Evolutionary conservation across 331 rosid genomes (phyloP).

Genomic region (Pyrus hybrid): DNA sequence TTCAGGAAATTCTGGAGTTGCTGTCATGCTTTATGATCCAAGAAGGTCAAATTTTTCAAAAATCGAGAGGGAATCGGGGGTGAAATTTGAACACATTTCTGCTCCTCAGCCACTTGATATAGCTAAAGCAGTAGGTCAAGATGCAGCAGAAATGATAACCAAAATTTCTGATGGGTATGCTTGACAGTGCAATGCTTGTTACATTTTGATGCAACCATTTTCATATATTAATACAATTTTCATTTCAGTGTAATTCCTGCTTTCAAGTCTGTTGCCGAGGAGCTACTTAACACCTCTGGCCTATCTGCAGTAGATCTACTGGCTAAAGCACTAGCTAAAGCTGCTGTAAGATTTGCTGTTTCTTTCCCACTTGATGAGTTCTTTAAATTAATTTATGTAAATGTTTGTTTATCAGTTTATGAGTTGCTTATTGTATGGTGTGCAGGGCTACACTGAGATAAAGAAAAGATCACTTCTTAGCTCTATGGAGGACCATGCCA

Average conservation of each 20-base stretch:
- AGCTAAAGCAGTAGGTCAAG: constrained; percentile 65
- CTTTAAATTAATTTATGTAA: too few species aligned
- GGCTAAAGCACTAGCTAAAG: constrained; percentile 84
- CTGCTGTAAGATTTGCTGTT: constrained; percentile 44
- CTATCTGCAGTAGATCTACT: constrained; percentile 70
- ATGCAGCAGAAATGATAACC: constrained; percentile 53
- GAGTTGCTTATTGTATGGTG: background rate
- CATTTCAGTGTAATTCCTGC: constrained; percentile 68
- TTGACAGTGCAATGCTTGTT: constrained; percentile 12
- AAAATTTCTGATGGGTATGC: constrained; percentile 65
- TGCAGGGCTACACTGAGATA: constrained; percentile 74
- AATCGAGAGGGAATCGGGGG: constrained; percentile 76
- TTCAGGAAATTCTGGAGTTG: constrained; percentile 75
- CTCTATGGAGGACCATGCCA: constrained; percentile 75
- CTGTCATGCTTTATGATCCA: constrained; percentile 82
- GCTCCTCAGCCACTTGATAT: constrained; percentile 79
- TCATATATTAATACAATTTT: constrained; percentile 5
- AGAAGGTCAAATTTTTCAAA: constrained; percentile 54
- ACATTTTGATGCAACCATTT: background rate
- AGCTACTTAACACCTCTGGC: constrained; percentile 50
- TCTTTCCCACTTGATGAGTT: background rate
- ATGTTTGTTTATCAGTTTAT: background rate
- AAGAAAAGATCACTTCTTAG: constrained; percentile 12
- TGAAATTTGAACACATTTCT: constrained; percentile 83
- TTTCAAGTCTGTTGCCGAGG: constrained; percentile 75